Conservation (phyloP, 129 eudicot genomes). For the Saposhnikovia divaricata region DNA sequence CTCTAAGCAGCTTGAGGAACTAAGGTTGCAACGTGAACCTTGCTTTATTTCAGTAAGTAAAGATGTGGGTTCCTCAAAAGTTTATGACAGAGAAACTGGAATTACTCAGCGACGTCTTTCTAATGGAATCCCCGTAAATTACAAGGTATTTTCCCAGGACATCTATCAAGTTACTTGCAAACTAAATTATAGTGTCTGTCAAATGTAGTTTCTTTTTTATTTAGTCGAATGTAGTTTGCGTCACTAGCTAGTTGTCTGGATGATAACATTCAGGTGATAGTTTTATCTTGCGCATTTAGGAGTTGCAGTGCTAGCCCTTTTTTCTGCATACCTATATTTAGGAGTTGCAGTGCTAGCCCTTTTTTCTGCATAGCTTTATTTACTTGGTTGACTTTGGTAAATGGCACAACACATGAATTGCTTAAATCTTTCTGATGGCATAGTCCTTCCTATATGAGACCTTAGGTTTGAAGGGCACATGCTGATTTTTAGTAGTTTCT, state of each 20-base stretch:
- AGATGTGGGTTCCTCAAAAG: slow-evolving; percentile 32
- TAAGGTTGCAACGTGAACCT: slow-evolving; percentile 51
- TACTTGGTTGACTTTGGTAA: not conserved
- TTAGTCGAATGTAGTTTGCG: not conserved
- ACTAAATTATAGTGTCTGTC: not conserved
- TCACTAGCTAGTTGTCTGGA: not conserved
- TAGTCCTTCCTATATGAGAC: not conserved
- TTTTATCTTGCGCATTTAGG: not conserved
- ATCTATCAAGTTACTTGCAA: not conserved
- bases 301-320: not conserved
- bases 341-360: not conserved
- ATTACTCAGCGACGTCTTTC: slow-evolving; percentile 82
- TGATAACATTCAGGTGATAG: not conserved
- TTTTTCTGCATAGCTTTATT: not conserved
- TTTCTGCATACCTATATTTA: not conserved
- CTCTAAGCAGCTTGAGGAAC: slow-evolving; percentile 44
- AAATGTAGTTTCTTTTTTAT: not conserved
- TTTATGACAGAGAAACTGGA: slow-evolving; percentile 86
- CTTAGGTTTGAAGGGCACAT: not conserved
- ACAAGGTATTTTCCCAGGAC: slow-evolving; percentile 51
- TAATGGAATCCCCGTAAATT: slow-evolving; percentile 89
- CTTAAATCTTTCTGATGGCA: not conserved
- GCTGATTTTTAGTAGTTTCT: not conserved
- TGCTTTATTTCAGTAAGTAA: slow-evolving; percentile 48
- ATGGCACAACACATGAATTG: not conserved